Evolutionary conservation across 768 basidiomycete genomes (phyloP).

Genomic region (Lactifluus volemus): DNA sequence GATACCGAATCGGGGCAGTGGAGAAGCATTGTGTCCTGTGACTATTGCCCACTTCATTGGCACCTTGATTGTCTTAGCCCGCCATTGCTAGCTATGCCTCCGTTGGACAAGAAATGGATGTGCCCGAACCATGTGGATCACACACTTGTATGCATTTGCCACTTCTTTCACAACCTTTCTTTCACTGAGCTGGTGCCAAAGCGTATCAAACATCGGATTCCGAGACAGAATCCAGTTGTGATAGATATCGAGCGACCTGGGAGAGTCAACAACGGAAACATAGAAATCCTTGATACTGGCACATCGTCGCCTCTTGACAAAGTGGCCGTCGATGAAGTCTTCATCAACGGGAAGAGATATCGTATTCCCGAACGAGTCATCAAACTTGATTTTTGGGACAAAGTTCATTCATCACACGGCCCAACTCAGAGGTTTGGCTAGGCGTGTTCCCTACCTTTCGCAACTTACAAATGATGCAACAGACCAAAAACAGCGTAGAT

Average conservation of each 20-base stretch:
- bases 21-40: conserved; percentile 83
- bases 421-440: conserved; percentile 12
- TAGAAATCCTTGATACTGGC: conserved; percentile 74
- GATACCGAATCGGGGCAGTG: conserved; percentile 42
- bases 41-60: conserved; percentile 92
- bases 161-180: conserved; percentile 5
- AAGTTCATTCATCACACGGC: conserved; percentile 31
- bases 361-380: conserved; percentile 89
- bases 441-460: neutral
- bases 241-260: conserved; percentile 69
- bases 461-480: neutral
- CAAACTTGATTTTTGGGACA: conserved; percentile 93
- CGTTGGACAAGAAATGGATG: conserved; percentile 93
- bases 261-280: conserved; percentile 85
- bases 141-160: conserved; percentile 50
- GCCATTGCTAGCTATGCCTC: conserved; percentile 77
- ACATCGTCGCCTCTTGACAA: conserved; percentile 36
- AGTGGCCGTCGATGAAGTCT: conserved; percentile 67
- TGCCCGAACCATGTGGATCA: conserved; percentile 96
- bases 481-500: conserved; percentile 10
- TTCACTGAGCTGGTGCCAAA: conserved; percentile 27
- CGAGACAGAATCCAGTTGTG: conserved; percentile 55
- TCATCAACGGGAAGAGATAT: conserved; percentile 85
- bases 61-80: conserved; percentile 95
- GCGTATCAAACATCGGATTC: conserved; percentile 73